phyloP scores from a whole-genome alignment of 1,284 basidiomycete species.

The Sporisorium iseilematis-ciliati region DNA sequence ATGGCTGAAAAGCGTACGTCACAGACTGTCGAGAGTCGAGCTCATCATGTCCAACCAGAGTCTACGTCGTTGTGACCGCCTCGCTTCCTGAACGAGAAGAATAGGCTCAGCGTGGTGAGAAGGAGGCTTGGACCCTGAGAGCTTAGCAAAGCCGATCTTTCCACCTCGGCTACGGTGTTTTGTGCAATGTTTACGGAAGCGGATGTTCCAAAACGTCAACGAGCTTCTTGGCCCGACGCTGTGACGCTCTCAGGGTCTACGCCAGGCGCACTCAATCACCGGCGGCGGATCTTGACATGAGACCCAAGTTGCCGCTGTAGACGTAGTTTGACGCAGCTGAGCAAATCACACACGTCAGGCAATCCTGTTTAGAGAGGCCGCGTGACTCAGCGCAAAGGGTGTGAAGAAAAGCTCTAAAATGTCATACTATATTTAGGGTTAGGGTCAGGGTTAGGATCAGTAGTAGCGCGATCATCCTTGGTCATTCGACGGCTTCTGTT shows the following conservation, averaged over 20 bases:
- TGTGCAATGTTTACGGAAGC: slow-evolving; percentile 14
- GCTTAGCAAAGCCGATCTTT: slow-evolving; percentile 47
- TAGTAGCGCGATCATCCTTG: too few species aligned
- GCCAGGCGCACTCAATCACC: not conserved
- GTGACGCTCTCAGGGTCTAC: too few species aligned
- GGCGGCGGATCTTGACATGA: slow-evolving; percentile 2
- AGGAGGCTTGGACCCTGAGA: slow-evolving; percentile 14
- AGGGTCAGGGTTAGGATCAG: too few species aligned
- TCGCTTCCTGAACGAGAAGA: slow-evolving; percentile 2
- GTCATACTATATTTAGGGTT: too few species aligned
- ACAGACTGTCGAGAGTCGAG: not conserved
- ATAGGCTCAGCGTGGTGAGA: not conserved
- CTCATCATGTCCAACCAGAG: slow-evolving; percentile 18
- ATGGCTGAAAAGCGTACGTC: slow-evolving; percentile 10
- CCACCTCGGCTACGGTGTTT: slow-evolving; percentile 39
- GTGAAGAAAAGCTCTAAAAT: too few species aligned
- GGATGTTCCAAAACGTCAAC: slow-evolving; percentile 5
- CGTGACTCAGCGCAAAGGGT: slow-evolving; percentile 20
- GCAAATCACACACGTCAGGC: slow-evolving; percentile 9
- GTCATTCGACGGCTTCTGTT: too few species aligned
- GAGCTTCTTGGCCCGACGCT: not conserved
- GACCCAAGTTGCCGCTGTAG: not conserved
- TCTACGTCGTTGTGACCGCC: slow-evolving; percentile 17
- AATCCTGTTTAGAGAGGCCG: not conserved
- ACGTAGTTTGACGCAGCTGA: slow-evolving; percentile 20